These are phyloP conservation scores for Didymella keratinophila DNA, from an alignment of 2,329 filamentous ascomycete genomes.

Conservation along the genomic window DNA sequence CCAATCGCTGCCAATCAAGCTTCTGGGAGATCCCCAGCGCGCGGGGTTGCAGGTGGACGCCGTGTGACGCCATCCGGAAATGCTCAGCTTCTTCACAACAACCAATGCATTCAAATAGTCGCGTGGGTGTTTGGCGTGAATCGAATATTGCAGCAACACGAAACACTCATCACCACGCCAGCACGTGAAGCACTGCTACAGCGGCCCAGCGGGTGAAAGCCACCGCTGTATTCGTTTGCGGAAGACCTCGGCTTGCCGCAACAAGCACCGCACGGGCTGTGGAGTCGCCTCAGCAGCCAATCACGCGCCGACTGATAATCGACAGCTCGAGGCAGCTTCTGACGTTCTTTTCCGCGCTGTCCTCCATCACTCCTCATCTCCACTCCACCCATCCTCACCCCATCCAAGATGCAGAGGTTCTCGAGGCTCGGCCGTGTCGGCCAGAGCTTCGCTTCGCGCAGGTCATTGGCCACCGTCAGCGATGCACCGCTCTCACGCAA, in stretches of 20 bases:
- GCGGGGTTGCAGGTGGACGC: constrained; percentile 13
- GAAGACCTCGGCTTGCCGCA: constrained; percentile 37
- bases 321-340: constrained; percentile 45
- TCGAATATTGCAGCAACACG: background rate
- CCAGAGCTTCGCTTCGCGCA: constrained; percentile 69
- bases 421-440: constrained; percentile 73
- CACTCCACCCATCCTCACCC: constrained; percentile 49
- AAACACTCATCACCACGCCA: constrained; percentile 16
- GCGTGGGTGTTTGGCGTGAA: too few relatives aligned
- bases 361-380: constrained; percentile 46
- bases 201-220: constrained; percentile 16
- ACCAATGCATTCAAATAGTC: background rate
- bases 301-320: constrained; percentile 39
- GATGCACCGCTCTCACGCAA: constrained; percentile 90
- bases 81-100: background rate
- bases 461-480: constrained; percentile 80
- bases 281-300: constrained; percentile 39
- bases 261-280: constrained; percentile 24
- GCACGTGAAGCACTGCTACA: constrained; percentile 36
- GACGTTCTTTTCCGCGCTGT: constrained; percentile 46
- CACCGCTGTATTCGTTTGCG: constrained; percentile 23
- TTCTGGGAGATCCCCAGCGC: constrained; percentile 4
- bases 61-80: constrained; percentile 14
- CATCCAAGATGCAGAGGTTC: constrained; percentile 71
- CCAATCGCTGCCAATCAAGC: constrained; percentile 27